phyloP scores from a whole-genome alignment of 108 stramenopile species.

The Cylindrotheca closterium region DNA sequence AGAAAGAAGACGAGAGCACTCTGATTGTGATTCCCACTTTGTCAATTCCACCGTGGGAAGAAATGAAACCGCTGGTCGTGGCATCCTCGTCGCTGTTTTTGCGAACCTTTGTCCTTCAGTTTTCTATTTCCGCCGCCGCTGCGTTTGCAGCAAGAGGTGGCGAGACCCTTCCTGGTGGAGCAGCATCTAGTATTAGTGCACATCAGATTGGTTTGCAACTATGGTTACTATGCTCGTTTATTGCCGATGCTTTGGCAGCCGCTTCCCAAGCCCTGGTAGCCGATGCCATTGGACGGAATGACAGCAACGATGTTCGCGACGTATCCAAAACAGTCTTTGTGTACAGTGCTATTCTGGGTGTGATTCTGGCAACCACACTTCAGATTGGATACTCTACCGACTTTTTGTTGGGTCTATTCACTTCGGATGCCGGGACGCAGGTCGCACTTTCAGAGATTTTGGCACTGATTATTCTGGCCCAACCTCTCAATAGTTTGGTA shows the following conservation, averaged over 20 bases:
- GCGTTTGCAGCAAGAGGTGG: constrained; percentile 74
- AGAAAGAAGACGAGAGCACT: constrained; percentile 19
- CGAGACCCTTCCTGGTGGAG: constrained; percentile 29
- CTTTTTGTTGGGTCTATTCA: constrained; percentile 67
- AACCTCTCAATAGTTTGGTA: constrained; percentile 83
- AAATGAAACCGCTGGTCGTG: constrained; percentile 64
- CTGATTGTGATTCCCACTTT: constrained; percentile 43
- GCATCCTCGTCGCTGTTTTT: constrained; percentile 82
- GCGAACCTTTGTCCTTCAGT: constrained; percentile 65
- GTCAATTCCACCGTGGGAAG: constrained; percentile 70
- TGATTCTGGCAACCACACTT: constrained; percentile 44
- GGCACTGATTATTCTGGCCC: constrained; percentile 67
- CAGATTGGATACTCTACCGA: constrained; percentile 56
- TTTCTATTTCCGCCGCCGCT: constrained; percentile 69
- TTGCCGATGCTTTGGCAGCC: constrained; percentile 80
- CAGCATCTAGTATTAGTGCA: constrained; percentile 72
- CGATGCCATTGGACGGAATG: constrained; percentile 69
- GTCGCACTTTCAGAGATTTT: constrained; percentile 56
- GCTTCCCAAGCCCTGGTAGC: constrained; percentile 83
- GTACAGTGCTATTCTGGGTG: constrained; percentile 63
- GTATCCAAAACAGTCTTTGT: constrained; percentile 68
- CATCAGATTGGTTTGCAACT: constrained; percentile 88
- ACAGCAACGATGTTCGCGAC: constrained; percentile 33
- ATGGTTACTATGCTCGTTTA: constrained; percentile 82
- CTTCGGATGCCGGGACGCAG: constrained; percentile 62